These are phyloP conservation scores for Ampelomyces quisqualis DNA, from an alignment of 2,329 filamentous ascomycete genomes.

Conservation along the genomic window DNA sequence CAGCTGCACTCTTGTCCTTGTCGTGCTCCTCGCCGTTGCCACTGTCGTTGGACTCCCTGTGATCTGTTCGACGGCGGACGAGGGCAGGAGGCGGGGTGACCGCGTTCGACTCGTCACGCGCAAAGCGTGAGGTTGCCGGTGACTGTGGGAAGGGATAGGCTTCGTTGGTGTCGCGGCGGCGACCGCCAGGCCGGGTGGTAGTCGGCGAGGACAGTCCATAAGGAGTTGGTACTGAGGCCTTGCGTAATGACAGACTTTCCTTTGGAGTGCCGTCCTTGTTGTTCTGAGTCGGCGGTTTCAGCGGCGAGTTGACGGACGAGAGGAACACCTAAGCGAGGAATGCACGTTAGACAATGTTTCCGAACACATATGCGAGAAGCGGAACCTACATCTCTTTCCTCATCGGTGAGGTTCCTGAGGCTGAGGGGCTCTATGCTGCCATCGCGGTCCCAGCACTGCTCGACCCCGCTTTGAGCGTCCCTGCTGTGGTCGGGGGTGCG, in stretches of 20 bases:
- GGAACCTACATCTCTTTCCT: constrained; percentile 62
- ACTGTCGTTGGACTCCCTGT: constrained; percentile 52
- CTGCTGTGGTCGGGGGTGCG: constrained; percentile 71
- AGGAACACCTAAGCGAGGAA: constrained; percentile 65
- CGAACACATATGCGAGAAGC: constrained; percentile 3
- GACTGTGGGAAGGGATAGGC: constrained; percentile 61
- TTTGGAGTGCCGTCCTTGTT: constrained; percentile 62
- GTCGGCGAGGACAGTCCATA: constrained; percentile 75
- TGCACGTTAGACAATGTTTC: constrained; percentile 14
- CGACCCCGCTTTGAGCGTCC: constrained; percentile 74
- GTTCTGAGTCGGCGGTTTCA: constrained; percentile 77
- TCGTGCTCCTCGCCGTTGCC: constrained; percentile 53
- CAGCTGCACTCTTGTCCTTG: constrained; percentile 48
- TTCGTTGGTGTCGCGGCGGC: constrained; percentile 84
- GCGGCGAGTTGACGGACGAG: constrained; percentile 86
- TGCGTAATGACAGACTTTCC: constrained; percentile 66
- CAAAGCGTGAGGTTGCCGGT: constrained; percentile 61
- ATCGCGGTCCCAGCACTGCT: constrained; percentile 83
- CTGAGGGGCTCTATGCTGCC: constrained; percentile 71
- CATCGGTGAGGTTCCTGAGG: constrained; percentile 69
- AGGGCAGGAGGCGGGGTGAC: constrained; percentile 62
- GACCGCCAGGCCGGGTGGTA: constrained; percentile 69
- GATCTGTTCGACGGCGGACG: constrained; percentile 62
- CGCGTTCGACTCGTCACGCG: constrained; percentile 63
- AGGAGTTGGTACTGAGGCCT: constrained; percentile 73